These are phyloP conservation scores for Aspergillus hancockii DNA, from an alignment of 495 filamentous ascomycete species.

Conservation along the genomic window DNA sequence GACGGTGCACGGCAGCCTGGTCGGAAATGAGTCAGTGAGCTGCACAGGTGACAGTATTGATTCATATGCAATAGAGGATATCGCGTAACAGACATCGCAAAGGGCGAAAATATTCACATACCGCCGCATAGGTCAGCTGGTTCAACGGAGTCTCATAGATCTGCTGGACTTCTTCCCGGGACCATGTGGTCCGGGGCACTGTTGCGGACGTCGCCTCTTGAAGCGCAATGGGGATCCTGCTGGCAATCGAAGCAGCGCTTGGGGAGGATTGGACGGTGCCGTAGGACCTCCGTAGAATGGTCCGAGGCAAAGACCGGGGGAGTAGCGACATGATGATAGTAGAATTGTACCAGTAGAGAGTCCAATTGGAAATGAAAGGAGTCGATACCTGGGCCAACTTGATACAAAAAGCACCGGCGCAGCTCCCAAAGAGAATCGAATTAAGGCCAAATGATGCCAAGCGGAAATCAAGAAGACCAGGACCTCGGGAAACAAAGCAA, in stretches of 20 bases:
- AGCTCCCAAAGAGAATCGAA: not conserved
- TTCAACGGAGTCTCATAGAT: conserved; percentile 79
- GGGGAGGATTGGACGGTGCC: conserved; percentile 45
- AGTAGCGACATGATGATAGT: conserved; percentile 35
- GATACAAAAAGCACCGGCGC: not conserved
- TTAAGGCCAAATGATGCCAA: not conserved
- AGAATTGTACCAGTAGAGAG: not conserved
- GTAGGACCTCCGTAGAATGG: conserved; percentile 37
- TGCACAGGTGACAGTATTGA: not conserved
- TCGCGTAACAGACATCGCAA: not conserved
- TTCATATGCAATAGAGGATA: conserved; percentile 6
- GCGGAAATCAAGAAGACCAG: not conserved
- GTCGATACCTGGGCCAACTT: not conserved
- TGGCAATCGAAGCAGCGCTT: conserved; percentile 33
- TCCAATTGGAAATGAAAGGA: not conserved
- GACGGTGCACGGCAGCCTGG: conserved; percentile 72
- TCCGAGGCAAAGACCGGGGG: conserved; percentile 30
- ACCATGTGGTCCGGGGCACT: conserved; percentile 69
- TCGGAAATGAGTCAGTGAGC: not conserved
- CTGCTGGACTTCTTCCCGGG: conserved; percentile 69
- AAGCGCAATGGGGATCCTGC: conserved; percentile 39
- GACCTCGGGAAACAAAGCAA: conserved; percentile 12
- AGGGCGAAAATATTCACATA: conserved; percentile 36
- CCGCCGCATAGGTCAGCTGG: conserved; percentile 72
- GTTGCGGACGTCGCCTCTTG: conserved; percentile 58